A percentile compares a stretch with the other conserved stretches of the same genome.
These are phyloP conservation scores for Hypsizygus ulmarius DNA, from an alignment of 1,284 basidiomycete species.

Conservation along the genomic window DNA sequence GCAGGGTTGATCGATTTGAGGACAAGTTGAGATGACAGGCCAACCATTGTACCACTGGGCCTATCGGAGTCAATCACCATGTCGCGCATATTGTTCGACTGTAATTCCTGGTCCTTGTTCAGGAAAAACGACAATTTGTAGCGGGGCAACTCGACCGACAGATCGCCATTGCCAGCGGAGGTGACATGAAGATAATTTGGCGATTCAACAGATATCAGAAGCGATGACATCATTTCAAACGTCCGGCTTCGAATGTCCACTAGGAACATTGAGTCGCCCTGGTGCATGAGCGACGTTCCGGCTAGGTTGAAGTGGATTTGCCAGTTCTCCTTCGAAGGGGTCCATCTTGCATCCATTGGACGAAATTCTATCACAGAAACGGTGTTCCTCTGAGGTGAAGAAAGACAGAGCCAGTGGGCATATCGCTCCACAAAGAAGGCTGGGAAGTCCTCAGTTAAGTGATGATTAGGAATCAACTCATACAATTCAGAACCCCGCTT, in stretches of 20 bases:
- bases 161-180: neutral
- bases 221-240: conserved; percentile 29
- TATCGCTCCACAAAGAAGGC: conserved; percentile 29
- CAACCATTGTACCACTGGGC: conserved; percentile 37
- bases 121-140: conserved; percentile 38
- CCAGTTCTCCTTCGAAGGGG: conserved; percentile 12
- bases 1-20: conserved; percentile 27
- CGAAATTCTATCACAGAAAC: conserved; percentile 36
- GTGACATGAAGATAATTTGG: conserved; percentile 28
- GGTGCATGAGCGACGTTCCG: neutral
- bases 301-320: neutral
- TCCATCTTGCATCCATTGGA: conserved; percentile 26
- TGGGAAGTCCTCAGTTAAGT: conserved; percentile 34
- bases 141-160: conserved; percentile 28
- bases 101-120: conserved; percentile 23
- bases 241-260: conserved; percentile 34
- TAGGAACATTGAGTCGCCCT: conserved; percentile 5
- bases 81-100: conserved; percentile 34
- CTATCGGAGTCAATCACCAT: conserved; percentile 35
- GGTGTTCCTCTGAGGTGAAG: conserved; percentile 11
- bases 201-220: conserved; percentile 31
- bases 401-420: conserved; percentile 37
- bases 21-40: conserved; percentile 39
- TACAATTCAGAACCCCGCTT: conserved; percentile 17
- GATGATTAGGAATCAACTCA: conserved; percentile 36